Percentiles rank a stretch among this genome's conserved stretches.
Conservation (phyloP, 177 flowering plant species). For the Vitis hybrid region DNA sequence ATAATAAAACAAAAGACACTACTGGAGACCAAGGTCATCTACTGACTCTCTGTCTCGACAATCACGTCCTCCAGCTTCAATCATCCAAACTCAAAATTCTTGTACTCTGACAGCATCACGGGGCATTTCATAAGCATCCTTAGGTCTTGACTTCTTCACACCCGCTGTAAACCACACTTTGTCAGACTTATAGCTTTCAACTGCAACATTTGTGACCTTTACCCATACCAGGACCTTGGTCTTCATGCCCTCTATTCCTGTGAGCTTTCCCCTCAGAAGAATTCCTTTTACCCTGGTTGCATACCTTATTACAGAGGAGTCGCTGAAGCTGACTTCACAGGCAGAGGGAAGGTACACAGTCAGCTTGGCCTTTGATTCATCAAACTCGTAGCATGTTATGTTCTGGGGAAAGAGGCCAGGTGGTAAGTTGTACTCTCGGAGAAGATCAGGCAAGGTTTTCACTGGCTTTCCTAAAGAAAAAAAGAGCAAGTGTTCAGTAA, state of each 20-base stretch:
- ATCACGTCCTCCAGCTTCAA: neutral
- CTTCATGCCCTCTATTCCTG: slow-evolving; percentile 89
- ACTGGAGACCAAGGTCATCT: too few relatives aligned
- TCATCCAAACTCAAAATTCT: slow-evolving; percentile 52
- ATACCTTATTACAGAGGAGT: slow-evolving; percentile 74
- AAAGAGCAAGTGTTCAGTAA: neutral
- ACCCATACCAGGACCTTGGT: slow-evolving; percentile 94
- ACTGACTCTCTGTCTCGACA: neutral
- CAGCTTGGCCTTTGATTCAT: slow-evolving; percentile 71
- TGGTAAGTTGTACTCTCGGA: slow-evolving; percentile 78
- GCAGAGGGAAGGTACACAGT: slow-evolving; percentile 69
- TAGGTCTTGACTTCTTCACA: slow-evolving; percentile 75
- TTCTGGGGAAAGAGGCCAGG: slow-evolving; percentile 87
- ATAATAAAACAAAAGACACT: too few relatives aligned
- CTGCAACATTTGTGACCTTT: slow-evolving; percentile 64
- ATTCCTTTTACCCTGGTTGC: slow-evolving; percentile 73
- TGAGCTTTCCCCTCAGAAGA: slow-evolving; percentile 77
- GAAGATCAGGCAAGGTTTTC: slow-evolving; percentile 79
- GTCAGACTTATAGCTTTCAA: slow-evolving; percentile 79
- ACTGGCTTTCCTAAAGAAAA: slow-evolving; percentile 61
- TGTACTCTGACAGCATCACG: slow-evolving; percentile 57
- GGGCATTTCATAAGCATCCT: slow-evolving; percentile 64
- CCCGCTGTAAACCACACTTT: slow-evolving; percentile 90
- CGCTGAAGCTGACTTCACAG: slow-evolving; percentile 88
- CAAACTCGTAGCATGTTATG: slow-evolving; percentile 84